Base-by-base conservation (phyloP, 2,329 filamentous ascomycete genomes). In the Didymella glomerata region DNA sequence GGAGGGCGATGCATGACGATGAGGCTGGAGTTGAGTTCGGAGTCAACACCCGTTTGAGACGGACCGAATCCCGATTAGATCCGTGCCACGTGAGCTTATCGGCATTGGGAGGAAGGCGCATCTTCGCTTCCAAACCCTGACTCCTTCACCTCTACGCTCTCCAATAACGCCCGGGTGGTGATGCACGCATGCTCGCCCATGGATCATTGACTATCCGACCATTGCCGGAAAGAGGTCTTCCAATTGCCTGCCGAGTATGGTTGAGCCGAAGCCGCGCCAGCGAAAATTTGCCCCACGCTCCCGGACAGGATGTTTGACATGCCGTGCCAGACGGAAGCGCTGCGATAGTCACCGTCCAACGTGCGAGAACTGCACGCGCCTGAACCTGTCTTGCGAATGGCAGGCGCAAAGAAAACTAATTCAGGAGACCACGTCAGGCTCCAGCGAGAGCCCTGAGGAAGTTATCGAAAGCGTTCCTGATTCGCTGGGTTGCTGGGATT, bases 251-350 rank as follows among this genome's bases (percentile, higher is more conserved):
- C 64, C 50, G 62, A 71, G 40, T 64, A 76, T 74, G 73, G 71
- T 63, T 66, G 72, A 76, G 36, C 47, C 65, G 38, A 71, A 69
- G 49, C 68, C 72, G 18, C 69, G 74, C 44, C 73, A 76, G 54
- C 68, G 74, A 49, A 76, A 72, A 64, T 77, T 76, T 61, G 74
- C 73, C 46, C 73, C 74, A 52, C 68, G 74, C n/a, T 74, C 71
- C 16, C 65, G 74, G 42, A 71, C 73, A 58, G 74, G 74, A 30
- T 77, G 74, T 57, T 63, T 76, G 47, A 77, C 73, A 9, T 77
- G 74, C 62, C 68, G 74, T 27, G 66, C 71, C 28, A 65, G 74
- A 42, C 62, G 74, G 41, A 77, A 77, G 52, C 65, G 74, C 54
- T 77, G 74, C 62, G 74, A 76, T 62, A 71, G 60, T 47, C 65